These are phyloP conservation scores for Aureobasidium namibiae DNA, from an alignment of 2,329 filamentous ascomycete genomes.

Conservation along the genomic window DNA sequence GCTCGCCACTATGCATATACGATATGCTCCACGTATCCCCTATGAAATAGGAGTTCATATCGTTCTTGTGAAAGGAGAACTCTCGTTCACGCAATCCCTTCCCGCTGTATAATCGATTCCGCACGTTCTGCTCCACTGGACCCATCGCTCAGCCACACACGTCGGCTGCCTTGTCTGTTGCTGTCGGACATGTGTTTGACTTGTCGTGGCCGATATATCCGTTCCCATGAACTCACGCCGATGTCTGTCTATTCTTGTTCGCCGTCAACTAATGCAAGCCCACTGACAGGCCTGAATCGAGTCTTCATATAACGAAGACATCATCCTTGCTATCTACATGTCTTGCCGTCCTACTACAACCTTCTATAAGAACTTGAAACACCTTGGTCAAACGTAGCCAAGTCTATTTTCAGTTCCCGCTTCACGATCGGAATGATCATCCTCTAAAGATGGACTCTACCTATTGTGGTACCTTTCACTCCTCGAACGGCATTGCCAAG, in stretches of 20 bases:
- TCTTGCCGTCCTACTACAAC: not conserved
- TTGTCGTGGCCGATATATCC: conserved; percentile 1
- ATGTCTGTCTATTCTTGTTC: not conserved
- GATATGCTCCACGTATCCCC: conserved; percentile 2
- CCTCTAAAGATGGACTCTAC: not conserved
- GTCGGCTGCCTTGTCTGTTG: not conserved
- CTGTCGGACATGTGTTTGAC: conserved; percentile 11
- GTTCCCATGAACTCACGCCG: not conserved
- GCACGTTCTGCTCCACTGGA: not conserved
- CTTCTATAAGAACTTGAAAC: conserved; percentile 8
- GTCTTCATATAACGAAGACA: not conserved
- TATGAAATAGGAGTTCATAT: not conserved
- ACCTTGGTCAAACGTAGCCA: not conserved
- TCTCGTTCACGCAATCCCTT: not conserved
- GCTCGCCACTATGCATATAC: conserved; percentile 9
- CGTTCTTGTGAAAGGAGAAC: conserved; percentile 4
- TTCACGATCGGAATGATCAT: not conserved
- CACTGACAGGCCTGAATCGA: not conserved
- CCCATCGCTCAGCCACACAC: conserved; percentile 6
- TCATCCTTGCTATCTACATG: not conserved
- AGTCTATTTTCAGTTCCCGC: not conserved
- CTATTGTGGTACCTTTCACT: not conserved
- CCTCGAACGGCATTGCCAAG: not conserved
- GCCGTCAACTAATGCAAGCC: not conserved
- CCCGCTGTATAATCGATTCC: not conserved